Percentiles rank a stretch among this genome's conserved stretches.
These are phyloP conservation scores for Handroanthus guayacan DNA, from an alignment of 257 asterid genomes.

Conservation along the genomic window DNA sequence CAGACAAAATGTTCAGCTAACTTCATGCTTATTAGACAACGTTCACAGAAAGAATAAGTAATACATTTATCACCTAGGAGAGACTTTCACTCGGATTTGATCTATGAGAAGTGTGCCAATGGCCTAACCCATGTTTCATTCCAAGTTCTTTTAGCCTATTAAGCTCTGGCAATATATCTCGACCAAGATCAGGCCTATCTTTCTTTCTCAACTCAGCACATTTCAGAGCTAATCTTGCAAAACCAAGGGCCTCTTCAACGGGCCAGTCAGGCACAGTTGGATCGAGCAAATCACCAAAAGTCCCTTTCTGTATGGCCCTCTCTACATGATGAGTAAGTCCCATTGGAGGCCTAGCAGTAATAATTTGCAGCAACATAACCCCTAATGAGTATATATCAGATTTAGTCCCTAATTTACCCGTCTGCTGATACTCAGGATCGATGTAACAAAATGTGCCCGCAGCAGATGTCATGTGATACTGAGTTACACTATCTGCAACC, in stretches of 20 bases:
- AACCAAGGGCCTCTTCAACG: slow-evolving; percentile 54
- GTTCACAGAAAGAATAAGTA: too few species aligned
- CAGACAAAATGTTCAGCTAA: neutral
- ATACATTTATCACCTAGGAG: slow-evolving; percentile 7
- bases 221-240: slow-evolving; percentile 60
- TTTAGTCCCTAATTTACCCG: slow-evolving; percentile 75
- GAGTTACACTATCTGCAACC: slow-evolving; percentile 69
- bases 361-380: slow-evolving; percentile 67
- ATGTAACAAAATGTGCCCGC: slow-evolving; percentile 89
- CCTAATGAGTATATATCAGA: slow-evolving; percentile 80
- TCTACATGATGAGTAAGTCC: slow-evolving; percentile 76
- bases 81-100: slow-evolving; percentile 16
- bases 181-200: slow-evolving; percentile 76
- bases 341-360: slow-evolving; percentile 87
- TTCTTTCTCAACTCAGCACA: slow-evolving; percentile 74
- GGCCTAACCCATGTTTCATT: slow-evolving; percentile 38
- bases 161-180: slow-evolving; percentile 69
- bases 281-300: slow-evolving; percentile 65
- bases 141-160: slow-evolving; percentile 60
- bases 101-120: slow-evolving; percentile 13
- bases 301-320: slow-evolving; percentile 59
- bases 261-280: slow-evolving; percentile 84
- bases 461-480: slow-evolving; percentile 82
- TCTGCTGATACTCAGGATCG: slow-evolving; percentile 86
- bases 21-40: neutral